Evolutionary conservation across 2,329 filamentous ascomycete species (phyloP).

Genomic region (Fonsecaea nubica): DNA sequence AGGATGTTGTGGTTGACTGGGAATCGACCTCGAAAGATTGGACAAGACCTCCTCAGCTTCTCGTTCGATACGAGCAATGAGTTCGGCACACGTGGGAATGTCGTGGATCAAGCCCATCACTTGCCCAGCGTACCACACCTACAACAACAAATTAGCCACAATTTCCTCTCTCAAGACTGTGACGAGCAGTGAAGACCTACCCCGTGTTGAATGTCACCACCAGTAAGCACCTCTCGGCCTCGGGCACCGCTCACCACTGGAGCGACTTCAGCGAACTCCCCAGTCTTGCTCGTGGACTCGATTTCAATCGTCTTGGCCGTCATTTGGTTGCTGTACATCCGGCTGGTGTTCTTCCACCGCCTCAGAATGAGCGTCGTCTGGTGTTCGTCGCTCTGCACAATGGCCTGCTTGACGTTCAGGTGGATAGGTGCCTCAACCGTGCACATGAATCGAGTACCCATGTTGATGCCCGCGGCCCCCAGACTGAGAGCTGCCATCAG

Average conservation of each 20-base stretch:
- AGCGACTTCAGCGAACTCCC: constrained; percentile 88
- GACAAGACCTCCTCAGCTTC: constrained; percentile 67
- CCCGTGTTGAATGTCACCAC: constrained; percentile 89
- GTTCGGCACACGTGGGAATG: constrained; percentile 61
- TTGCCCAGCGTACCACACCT: constrained; percentile 86
- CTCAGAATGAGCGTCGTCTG: constrained; percentile 88
- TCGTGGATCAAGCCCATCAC: constrained; percentile 90
- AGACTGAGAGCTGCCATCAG: constrained; percentile 88
- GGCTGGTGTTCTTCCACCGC: constrained; percentile 89
- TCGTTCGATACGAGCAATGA: constrained; percentile 75
- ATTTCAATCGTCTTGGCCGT: constrained; percentile 79
- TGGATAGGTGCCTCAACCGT: constrained; percentile 94
- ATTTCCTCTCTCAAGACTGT: not conserved
- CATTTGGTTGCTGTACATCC: constrained; percentile 90
- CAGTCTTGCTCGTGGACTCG: constrained; percentile 80
- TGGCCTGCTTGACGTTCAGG: constrained; percentile 88
- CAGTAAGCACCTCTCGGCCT: constrained; percentile 87
- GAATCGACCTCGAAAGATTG: constrained; percentile 53
- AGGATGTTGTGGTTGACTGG: constrained; percentile 49
- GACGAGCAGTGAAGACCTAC: constrained; percentile 53
- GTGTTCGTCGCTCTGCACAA: constrained; percentile 85
- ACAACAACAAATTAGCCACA: constrained; percentile 3
- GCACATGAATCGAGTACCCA: constrained; percentile 98
- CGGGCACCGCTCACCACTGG: constrained; percentile 88
- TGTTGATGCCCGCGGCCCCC: constrained; percentile 94